Evolutionary conservation across 305 asterid genomes (phyloP).

Genomic region (Rubia peregrina): DNA sequence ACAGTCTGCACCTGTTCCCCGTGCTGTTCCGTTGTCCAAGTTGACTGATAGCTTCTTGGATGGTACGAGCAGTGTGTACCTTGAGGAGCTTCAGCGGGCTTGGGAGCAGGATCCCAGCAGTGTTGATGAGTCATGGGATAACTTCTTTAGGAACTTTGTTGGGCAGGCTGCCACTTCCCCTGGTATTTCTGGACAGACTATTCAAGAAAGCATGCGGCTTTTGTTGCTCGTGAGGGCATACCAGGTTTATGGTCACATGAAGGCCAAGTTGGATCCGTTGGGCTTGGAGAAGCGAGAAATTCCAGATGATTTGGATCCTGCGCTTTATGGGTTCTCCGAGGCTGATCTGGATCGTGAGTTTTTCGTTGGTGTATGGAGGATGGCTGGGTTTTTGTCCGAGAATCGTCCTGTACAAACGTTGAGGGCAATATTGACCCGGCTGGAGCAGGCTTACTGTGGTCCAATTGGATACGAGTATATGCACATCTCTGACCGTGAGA

Average conservation of each 20-base stretch:
- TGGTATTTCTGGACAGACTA: conserved; percentile 94
- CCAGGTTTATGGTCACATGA: conserved; percentile 96
- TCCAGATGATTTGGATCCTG: conserved; percentile 83
- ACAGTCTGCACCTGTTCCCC: conserved; percentile 78
- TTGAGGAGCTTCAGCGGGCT: conserved; percentile 93
- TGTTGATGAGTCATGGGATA: conserved; percentile 97
- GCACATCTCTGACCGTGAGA: conserved; percentile 90
- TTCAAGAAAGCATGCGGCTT: conserved; percentile 93
- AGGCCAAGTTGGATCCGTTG: conserved; percentile 86
- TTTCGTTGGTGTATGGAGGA: conserved; percentile 92
- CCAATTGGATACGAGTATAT: conserved; percentile 84
- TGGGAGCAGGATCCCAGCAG: conserved; percentile 96
- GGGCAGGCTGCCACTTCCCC: conserved; percentile 91
- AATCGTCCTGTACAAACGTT: conserved; percentile 94
- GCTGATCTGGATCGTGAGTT: conserved; percentile 95
- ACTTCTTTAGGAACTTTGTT: conserved; percentile 90
- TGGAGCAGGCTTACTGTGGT: conserved; percentile 95
- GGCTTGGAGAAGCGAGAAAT: conserved; percentile 63
- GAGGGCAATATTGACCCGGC: conserved; percentile 72
- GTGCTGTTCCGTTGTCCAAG: conserved; percentile 82
- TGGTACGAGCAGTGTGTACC: conserved; percentile 95
- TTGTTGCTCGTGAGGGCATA: conserved; percentile 89
- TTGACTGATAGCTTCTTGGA: conserved; percentile 89
- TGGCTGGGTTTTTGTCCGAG: conserved; percentile 91
- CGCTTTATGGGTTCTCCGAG: conserved; percentile 78